Evolutionary conservation across 208 protist species (phyloP).

Genomic region (Naegleria gruberi): DNA sequence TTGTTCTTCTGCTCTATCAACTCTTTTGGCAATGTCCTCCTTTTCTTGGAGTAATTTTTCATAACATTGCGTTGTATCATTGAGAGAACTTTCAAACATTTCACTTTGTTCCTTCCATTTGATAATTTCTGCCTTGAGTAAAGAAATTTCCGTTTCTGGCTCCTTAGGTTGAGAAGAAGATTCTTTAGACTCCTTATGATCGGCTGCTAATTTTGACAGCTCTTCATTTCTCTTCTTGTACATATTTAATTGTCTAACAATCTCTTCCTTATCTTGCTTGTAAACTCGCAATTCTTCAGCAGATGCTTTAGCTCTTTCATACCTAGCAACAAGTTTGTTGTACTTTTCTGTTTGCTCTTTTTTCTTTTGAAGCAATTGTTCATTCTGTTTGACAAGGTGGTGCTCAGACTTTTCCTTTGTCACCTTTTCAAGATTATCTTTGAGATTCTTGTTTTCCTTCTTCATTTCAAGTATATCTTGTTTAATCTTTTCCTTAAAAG

Average conservation of each 20-base stretch:
- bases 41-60: conserved; percentile 1
- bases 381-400: not conserved
- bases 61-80: not conserved
- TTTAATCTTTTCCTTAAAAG: not conserved
- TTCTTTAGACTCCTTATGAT: not conserved
- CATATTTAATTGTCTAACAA: not conserved
- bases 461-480: not conserved
- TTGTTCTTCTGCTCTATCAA: not conserved
- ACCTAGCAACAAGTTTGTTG: not conserved
- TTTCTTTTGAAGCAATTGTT: not conserved
- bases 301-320: not conserved
- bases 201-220: not conserved
- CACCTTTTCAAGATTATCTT: not conserved
- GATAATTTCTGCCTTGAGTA: not conserved
- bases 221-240: not conserved
- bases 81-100: not conserved
- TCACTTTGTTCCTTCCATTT: not conserved
- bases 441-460: not conserved
- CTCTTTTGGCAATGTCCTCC: not conserved
- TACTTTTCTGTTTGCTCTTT: not conserved
- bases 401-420: not conserved
- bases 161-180: not conserved
- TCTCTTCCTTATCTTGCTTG: not conserved
- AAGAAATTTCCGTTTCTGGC: not conserved
- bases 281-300: not conserved